Evolutionary conservation across 2,329 filamentous ascomycete species (phyloP).

Genomic region (Botrytis paeoniae): DNA sequence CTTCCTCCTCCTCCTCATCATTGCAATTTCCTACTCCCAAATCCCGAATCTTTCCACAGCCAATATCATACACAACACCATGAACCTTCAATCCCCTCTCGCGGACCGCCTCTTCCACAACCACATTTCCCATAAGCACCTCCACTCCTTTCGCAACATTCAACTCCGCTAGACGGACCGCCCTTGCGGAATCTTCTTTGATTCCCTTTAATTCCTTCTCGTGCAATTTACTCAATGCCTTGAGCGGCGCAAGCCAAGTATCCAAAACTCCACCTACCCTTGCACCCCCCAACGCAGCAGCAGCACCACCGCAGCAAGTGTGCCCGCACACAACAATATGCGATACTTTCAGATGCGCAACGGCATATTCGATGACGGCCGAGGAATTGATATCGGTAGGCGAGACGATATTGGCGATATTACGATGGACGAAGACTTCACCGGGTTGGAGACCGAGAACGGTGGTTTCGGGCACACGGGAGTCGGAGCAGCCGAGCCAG

Average conservation of each 20-base stretch:
- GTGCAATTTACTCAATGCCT: conserved; percentile 46
- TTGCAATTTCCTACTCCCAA: conserved; percentile 43
- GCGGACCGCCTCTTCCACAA: conserved; percentile 66
- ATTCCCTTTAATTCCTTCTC: conserved; percentile 55
- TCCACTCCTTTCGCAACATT: conserved; percentile 70
- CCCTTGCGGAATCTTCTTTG: conserved; percentile 52
- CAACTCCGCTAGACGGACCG: conserved; percentile 66
- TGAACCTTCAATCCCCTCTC: conserved; percentile 72
- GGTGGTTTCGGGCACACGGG: conserved; percentile 78
- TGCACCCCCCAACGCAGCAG: conserved; percentile 51
- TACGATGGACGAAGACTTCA: conserved; percentile 85
- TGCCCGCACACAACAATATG: conserved; percentile 71
- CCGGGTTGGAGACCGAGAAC: conserved; percentile 75
- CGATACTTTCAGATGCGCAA: conserved; percentile 66
- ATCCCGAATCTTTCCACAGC: conserved; percentile 48
- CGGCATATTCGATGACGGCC: conserved; percentile 76
- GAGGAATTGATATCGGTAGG: conserved; percentile 71
- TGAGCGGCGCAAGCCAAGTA: conserved; percentile 53
- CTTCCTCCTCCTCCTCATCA: conserved; percentile 22
- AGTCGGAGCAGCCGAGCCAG: conserved; percentile 87
- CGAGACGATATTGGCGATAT: conserved; percentile 82
- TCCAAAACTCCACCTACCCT: conserved; percentile 54
- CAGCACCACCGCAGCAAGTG: conserved; percentile 64
- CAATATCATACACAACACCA: conserved; percentile 70
- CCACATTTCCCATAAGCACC: conserved; percentile 64